Conservation (phyloP, 768 basidiomycete species). For the Glaciozyma antarctica region DNA sequence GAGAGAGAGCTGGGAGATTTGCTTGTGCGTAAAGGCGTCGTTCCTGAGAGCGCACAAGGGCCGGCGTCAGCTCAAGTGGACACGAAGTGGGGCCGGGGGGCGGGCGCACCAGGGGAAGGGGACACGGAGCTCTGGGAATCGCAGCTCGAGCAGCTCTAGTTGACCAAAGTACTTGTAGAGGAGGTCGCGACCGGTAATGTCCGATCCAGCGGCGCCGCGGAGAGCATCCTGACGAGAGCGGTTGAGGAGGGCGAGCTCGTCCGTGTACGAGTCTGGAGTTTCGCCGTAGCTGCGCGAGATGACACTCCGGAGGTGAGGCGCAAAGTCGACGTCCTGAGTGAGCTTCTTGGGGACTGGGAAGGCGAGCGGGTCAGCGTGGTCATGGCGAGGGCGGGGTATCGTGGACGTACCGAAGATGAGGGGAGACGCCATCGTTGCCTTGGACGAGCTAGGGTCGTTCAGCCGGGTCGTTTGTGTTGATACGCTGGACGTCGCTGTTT, state of each 20-base stretch:
- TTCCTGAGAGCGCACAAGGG: constrained; percentile 43
- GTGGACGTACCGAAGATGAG: constrained; percentile 4
- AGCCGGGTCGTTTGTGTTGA: too few relatives aligned
- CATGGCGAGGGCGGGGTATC: background rate
- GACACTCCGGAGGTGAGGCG: constrained; percentile 68
- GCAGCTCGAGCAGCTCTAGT: constrained; percentile 88
- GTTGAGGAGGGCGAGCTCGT: constrained; percentile 75
- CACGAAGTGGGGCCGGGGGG: background rate
- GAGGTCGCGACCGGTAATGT: constrained; percentile 70
- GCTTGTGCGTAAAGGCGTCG: constrained; percentile 82
- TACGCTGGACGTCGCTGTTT: too few relatives aligned
- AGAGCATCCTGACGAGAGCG: constrained; percentile 93
- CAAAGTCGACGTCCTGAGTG: constrained; percentile 97
- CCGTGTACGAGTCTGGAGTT: constrained; percentile 73
- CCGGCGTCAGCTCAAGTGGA: background rate
- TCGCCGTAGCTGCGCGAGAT: constrained; percentile 91
- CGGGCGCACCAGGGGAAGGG: constrained; percentile 66
- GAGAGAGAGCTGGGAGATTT: constrained; percentile 90
- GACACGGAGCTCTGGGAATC: constrained; percentile 92
- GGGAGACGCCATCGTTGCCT: constrained; percentile 6
- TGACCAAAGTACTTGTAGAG: constrained; percentile 99
- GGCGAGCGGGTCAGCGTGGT: background rate
- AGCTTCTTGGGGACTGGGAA: constrained; percentile 75
- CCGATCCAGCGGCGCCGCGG: constrained; percentile 79
- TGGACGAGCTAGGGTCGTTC: background rate